phyloP scores from a whole-genome alignment of 2,329 filamentous ascomycete genomes.

The Aspergillus fumigatus region DNA sequence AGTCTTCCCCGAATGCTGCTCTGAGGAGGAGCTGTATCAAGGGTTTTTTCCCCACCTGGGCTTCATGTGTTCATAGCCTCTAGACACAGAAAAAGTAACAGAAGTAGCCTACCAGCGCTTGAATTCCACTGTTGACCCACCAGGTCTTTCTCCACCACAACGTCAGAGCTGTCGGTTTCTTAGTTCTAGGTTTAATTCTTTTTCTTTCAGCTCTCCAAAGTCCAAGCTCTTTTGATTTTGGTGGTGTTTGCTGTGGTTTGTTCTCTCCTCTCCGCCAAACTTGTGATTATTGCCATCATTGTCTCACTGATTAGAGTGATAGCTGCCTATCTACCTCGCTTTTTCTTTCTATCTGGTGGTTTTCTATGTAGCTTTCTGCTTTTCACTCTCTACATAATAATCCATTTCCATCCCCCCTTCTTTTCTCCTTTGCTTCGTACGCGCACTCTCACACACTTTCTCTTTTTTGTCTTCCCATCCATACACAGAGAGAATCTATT shows the following conservation, averaged over 20 bases:
- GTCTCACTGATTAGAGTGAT: neutral
- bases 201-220: neutral
- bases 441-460: neutral
- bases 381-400: neutral
- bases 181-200: neutral
- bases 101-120: too few relatives aligned
- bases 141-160: conserved; percentile 13
- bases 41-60: neutral
- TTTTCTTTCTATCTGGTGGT: neutral
- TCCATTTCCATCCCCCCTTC: neutral
- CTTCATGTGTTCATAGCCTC: neutral
- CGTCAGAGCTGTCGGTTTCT: conserved; percentile 13
- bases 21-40: neutral
- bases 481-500: neutral
- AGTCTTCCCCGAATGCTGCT: neutral
- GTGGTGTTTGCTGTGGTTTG: neutral
- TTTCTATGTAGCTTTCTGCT: neutral
- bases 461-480: neutral
- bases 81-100: too few relatives aligned
- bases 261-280: neutral
- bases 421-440: neutral
- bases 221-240: neutral
- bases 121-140: neutral
- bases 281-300: neutral
- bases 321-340: neutral